These are phyloP conservation scores for Thalassiosira livingstoniorum DNA, from an alignment of 352 stramenopile genomes.

Conservation along the genomic window DNA sequence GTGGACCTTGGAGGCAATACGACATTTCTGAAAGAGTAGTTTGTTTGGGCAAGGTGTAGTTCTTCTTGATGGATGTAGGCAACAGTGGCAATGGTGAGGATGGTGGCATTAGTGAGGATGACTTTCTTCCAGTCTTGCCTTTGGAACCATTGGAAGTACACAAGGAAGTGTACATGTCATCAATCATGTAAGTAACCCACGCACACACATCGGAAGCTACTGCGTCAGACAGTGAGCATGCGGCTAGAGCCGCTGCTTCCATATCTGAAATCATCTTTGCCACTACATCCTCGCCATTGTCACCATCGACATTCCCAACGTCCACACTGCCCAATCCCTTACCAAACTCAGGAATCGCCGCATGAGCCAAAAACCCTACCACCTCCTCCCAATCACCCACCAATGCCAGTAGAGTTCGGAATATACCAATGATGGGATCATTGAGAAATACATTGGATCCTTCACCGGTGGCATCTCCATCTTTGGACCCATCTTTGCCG, in stretches of 20 bases:
- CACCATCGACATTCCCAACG: background rate
- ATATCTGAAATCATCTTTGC: slow-evolving; percentile 34
- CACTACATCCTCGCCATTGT: background rate
- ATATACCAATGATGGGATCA: slow-evolving; percentile 55
- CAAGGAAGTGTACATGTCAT: slow-evolving; percentile 11
- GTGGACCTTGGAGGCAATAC: slow-evolving; percentile 17
- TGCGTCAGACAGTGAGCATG: slow-evolving; percentile 33
- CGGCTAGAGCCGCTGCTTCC: slow-evolving; percentile 31
- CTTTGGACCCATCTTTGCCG: background rate
- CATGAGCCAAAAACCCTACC: slow-evolving; percentile 50
- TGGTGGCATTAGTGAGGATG: too few species aligned
- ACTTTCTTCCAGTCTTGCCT: background rate
- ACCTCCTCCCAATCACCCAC: slow-evolving; percentile 51
- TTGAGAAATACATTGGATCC: slow-evolving; percentile 13
- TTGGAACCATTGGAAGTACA: background rate
- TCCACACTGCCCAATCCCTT: background rate
- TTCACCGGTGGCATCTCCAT: background rate
- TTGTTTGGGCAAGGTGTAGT: slow-evolving; percentile 11
- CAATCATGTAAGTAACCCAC: slow-evolving; percentile 35
- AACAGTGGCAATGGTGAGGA: too few species aligned
- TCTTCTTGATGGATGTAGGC: background rate
- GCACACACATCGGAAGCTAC: slow-evolving; percentile 52
- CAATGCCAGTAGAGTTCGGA: slow-evolving; percentile 50
- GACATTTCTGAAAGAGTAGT: slow-evolving; percentile 43
- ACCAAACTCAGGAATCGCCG: slow-evolving; percentile 26